These are phyloP conservation scores for Malbranchea cinnamomea DNA, from an alignment of 2,329 filamentous ascomycete genomes.

Conservation along the genomic window DNA sequence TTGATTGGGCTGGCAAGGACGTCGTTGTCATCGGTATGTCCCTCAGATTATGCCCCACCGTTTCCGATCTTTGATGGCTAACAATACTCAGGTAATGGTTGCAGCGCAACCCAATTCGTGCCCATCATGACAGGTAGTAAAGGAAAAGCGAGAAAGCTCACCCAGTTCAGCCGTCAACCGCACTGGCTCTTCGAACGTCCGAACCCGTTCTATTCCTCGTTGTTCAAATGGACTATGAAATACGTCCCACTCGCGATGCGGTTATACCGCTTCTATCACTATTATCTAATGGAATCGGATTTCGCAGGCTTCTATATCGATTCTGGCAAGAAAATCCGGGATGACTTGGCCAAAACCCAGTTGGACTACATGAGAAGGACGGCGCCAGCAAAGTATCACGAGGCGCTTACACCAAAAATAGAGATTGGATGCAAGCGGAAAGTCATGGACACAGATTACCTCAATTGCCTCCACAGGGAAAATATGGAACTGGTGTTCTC, in stretches of 20 bases:
- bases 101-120: slow-evolving; percentile 34
- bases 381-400: slow-evolving; percentile 31
- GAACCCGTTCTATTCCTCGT: slow-evolving; percentile 26
- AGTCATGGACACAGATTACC: slow-evolving; percentile 34
- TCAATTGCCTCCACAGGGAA: slow-evolving; percentile 27
- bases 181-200: slow-evolving; percentile 35
- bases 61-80: background rate
- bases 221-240: slow-evolving; percentile 31
- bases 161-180: slow-evolving; percentile 36
- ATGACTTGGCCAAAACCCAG: slow-evolving; percentile 23
- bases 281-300: slow-evolving; percentile 30
- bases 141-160: slow-evolving; percentile 24
- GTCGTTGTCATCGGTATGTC: slow-evolving; percentile 24
- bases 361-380: slow-evolving; percentile 29
- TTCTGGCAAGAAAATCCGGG: slow-evolving; percentile 22
- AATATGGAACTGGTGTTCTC: slow-evolving; percentile 28
- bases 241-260: slow-evolving; percentile 33
- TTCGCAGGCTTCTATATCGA: slow-evolving; percentile 29
- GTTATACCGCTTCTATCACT: slow-evolving; percentile 29
- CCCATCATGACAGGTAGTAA: slow-evolving; percentile 28
- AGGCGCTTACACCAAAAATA: slow-evolving; percentile 27
- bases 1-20: slow-evolving; percentile 24
- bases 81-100: slow-evolving; percentile 28
- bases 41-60: background rate
- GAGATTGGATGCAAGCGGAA: slow-evolving; percentile 36